Percentiles rank a stretch among this genome's conserved stretches.
phyloP scores from a whole-genome alignment of 306 rosid genomes.

The Quercus mongolica region DNA sequence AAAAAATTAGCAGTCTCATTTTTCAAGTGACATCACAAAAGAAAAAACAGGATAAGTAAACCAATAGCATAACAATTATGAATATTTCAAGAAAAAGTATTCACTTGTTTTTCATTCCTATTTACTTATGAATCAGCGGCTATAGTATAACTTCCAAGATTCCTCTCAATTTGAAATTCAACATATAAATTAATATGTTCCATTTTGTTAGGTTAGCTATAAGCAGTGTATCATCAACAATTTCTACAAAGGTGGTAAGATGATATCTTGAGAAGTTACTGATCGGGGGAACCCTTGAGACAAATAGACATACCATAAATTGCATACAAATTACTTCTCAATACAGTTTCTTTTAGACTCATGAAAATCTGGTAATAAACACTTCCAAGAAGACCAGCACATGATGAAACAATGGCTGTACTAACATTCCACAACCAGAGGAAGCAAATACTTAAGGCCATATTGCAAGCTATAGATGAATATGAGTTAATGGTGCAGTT shows the following conservation, averaged over 20 bases:
- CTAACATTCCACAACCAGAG: not conserved
- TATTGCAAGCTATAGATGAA: not conserved
- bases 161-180: not conserved
- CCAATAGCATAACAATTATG: not conserved
- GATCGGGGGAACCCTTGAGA: not conserved
- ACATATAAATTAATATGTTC: not conserved
- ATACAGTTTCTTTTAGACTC: slow-evolving; percentile 1
- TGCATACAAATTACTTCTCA: not conserved
- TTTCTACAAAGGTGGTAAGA: not conserved
- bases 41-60: not conserved
- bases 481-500: not conserved
- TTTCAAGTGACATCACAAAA: not conserved
- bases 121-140: too few relatives aligned
- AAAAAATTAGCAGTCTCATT: slow-evolving; percentile 3
- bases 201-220: not conserved
- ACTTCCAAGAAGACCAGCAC: not conserved
- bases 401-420: not conserved
- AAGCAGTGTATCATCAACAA: not conserved
- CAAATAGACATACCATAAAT: not conserved
- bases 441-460: not conserved
- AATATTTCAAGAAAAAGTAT: not conserved
- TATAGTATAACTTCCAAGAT: too few relatives aligned
- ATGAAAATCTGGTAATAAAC: not conserved
- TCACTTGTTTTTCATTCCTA: too few relatives aligned
- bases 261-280: not conserved